Conservation (phyloP, 73 alveolate species). For the Paramecium tetraurelia region DNA sequence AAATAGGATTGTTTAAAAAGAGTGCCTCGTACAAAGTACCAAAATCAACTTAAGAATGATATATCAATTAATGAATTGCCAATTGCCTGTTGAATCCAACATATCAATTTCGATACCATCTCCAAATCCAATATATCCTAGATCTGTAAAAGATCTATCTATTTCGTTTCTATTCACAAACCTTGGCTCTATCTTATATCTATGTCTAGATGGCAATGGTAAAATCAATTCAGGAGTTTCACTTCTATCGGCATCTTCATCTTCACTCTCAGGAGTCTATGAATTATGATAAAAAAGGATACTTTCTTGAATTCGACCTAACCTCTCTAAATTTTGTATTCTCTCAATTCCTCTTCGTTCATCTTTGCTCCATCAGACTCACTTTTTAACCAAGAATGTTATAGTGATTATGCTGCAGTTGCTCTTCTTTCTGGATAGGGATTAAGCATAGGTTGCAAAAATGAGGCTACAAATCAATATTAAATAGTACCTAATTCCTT, state of each 20-base stretch:
- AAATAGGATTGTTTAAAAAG: constrained; percentile 14
- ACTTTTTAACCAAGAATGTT: constrained; percentile 22
- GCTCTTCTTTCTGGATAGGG: constrained; percentile 64
- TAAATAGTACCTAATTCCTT: constrained; percentile 30
- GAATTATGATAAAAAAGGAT: neutral
- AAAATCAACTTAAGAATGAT: constrained; percentile 14
- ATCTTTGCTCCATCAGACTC: neutral
- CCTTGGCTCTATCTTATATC: neutral
- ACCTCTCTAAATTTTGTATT: neutral
- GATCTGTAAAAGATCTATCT: constrained; percentile 48
- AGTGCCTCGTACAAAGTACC: constrained; percentile 6
- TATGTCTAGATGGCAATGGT: neutral
- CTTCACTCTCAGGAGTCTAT: constrained; percentile 14
- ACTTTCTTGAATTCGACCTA: neutral
- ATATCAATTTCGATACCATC: constrained; percentile 20
- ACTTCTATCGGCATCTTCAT: constrained; percentile 31
- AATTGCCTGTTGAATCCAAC: constrained; percentile 39
- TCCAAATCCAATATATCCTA: constrained; percentile 47
- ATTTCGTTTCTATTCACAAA: neutral
- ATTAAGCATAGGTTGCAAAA: constrained; percentile 43
- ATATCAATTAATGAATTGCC: constrained; percentile 44
- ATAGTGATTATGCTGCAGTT: constrained; percentile 46
- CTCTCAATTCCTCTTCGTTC: constrained; percentile 29
- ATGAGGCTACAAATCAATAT: neutral
- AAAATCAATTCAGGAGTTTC: neutral